Evolutionary conservation across 768 basidiomycete genomes (phyloP), one percentile per base, ranked within the genome.

Genomic region (Boletellus ananiceps): DNA sequence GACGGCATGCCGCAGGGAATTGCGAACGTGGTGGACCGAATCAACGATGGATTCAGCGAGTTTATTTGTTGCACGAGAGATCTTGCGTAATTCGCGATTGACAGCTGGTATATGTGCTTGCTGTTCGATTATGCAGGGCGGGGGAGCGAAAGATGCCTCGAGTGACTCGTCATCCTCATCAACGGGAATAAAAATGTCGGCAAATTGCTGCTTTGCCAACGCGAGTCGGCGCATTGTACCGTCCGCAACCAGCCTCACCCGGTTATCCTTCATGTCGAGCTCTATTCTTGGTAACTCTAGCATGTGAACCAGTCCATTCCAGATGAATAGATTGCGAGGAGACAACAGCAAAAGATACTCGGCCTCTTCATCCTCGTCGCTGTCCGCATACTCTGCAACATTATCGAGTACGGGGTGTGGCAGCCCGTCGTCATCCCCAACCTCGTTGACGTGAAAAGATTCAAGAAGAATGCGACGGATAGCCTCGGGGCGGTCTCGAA

Each of bases 41-140:
- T 89, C 84, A 33, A 96, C 85, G 57, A 97, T 93, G 7, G 87
- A 88, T 66, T 97, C 92, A 5, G 93, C 93, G 21, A 99, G 75
- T 27, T 90, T 80, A 60, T 88, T 92, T 16, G 90, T 89, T 4
- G 92, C 87, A 21, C 90, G 82, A n/a, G 81, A 80, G 51, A 97
- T 97, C 68, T 91, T 93, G 53, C 86, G 80, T 46, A 98, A 70
- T 69, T 97, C 92, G 40, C 84, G 80, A 61, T 95, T 94, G 54
- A 99, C 89, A 25, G 72, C 71, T 1, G 96, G 93, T 33, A 95
- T 78, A 61, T 98, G 96, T 1, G 96, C 92, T 63, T 93, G 91
- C 44, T 84, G 81, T 60, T 94, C 90, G 33, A 80, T 74, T 4
- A 90, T 60, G 61, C 85, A 82, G 16, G 73, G 67, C 57, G 71